Conservation (phyloP, 2,329 filamentous ascomycete genomes). For the Alternaria brassicae region DNA sequence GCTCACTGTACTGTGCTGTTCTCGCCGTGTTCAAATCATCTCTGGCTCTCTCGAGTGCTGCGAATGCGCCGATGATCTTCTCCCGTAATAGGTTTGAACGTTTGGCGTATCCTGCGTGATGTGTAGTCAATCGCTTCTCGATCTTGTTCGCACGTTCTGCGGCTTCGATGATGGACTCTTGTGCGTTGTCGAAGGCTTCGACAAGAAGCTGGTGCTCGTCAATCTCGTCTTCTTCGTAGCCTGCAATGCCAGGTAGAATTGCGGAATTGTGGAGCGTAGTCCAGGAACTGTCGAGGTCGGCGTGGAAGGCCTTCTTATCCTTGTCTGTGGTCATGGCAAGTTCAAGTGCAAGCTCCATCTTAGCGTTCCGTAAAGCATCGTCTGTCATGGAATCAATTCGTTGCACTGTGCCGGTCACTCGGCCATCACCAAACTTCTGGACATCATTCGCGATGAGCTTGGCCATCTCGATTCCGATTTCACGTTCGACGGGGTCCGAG, state of each 20-base stretch:
- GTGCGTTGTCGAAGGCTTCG: conserved; percentile 76
- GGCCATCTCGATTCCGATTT: conserved; percentile 80
- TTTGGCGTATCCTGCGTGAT: conserved; percentile 89
- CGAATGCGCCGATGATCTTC: conserved; percentile 79
- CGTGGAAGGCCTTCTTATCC: conserved; percentile 56
- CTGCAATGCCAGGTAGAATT: conserved; percentile 77
- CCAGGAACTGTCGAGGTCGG: conserved; percentile 56
- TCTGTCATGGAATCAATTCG: conserved; percentile 73
- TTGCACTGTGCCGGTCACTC: conserved; percentile 67
- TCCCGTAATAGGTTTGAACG: conserved; percentile 79
- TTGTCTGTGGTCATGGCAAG: conserved; percentile 60
- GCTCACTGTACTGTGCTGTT: conserved; percentile 79
- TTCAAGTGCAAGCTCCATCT: conserved; percentile 77
- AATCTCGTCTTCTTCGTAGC: conserved; percentile 79
- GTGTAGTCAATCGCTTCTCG: conserved; percentile 89
- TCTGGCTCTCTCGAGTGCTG: conserved; percentile 75
- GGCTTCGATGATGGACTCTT: conserved; percentile 73
- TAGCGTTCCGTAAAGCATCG: conserved; percentile 73
- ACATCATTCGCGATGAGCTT: conserved; percentile 84
- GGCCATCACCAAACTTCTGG: conserved; percentile 72
- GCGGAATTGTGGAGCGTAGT: conserved; percentile 56
- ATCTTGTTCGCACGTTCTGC: conserved; percentile 85
- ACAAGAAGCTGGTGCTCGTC: conserved; percentile 71
- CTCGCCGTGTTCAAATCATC: conserved; percentile 76
- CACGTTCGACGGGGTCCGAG: conserved; percentile 68